Base-by-base conservation (phyloP, 2,329 filamentous ascomycete genomes). In the Colletotrichum sp. region DNA sequence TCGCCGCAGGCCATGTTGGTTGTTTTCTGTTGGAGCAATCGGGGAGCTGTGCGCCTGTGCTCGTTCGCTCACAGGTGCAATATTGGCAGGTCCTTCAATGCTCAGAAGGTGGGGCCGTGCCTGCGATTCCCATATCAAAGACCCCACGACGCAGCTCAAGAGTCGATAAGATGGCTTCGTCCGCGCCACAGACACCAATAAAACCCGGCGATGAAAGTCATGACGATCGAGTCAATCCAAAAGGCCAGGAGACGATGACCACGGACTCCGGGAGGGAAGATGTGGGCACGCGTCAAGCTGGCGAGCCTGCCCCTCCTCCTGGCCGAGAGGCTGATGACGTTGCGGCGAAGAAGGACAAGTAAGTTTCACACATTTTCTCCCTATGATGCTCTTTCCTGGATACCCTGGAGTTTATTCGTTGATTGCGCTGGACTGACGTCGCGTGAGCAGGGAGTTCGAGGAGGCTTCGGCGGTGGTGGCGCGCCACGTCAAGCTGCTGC, bases 401-500 rank as follows among this genome's bases (percentile, higher is more conserved):
- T 2, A 18, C 7, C 4, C 36, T 18, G 16, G 5, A 18, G 56
- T 8, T 1, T 16, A 18, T 7, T 6, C 3, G 10, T 13, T 18
- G 3, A 0, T 1, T 9, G 16, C 13, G 22, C 1, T 22, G 6
- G 13, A 3, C 22, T 73, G 22, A 75, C 34, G 0, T 1, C 1
- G 0, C 34, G 18, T 1, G 25, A 7, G 5, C 18, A 76, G 74
- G n/a, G 70, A 69, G 15, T 74, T 76, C 7, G 64, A 73, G 30
- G 58, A 76, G 48, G 74, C 74, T 1, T 73, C 74, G 2, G 65
- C 74, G 2, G 70, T 43, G 15, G 70, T 76, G 7, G 70, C 74
- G 32, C 61, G 39, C n/a, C 74, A 76, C 34, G 66, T 76, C 39
- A 61, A 18, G 66, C 39, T 76, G 60, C 78, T 86, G 18, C 79